Evolutionary conservation across 139 green algal species (phyloP).

Genomic region (Deuterostichococcus epilithicus): DNA sequence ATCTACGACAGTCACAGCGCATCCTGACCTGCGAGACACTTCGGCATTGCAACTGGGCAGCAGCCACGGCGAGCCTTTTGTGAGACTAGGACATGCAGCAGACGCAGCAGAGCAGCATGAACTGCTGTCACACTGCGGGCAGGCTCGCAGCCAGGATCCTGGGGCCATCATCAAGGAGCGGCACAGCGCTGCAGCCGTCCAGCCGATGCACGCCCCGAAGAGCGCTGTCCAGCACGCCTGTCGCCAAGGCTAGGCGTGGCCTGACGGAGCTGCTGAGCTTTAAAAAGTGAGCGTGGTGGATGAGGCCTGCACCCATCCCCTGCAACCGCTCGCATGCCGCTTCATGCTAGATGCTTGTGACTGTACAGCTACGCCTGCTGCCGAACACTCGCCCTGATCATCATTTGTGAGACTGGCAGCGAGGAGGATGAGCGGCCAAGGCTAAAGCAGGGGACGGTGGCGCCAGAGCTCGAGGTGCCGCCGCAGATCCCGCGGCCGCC

Average conservation of each 20-base stretch:
- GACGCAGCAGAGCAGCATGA: not conserved
- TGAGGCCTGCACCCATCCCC: not conserved
- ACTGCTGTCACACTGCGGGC: not conserved
- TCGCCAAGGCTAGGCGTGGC: slow-evolving; percentile 20
- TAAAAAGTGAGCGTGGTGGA: slow-evolving; percentile 15
- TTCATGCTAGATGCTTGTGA: not conserved
- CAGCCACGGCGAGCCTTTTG: no score
- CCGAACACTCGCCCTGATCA: not conserved
- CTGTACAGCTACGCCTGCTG: not conserved
- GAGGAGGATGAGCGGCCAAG: not conserved
- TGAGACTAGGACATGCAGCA: not conserved
- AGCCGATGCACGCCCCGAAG: not conserved
- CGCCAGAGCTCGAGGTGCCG: slow-evolving; percentile 54
- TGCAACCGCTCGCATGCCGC: not conserved
- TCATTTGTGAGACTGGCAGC: not conserved
- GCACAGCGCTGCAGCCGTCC: not conserved
- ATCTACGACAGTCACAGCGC: not conserved
- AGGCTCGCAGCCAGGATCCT: not conserved
- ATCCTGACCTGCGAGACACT: not conserved
- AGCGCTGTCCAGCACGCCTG: not conserved
- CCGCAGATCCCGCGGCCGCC: slow-evolving; percentile 62
- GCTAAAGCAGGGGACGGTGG: slow-evolving; percentile 43
- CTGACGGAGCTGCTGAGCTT: slow-evolving; percentile 30
- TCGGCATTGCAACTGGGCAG: no score
- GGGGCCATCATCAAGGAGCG: not conserved